Evolutionary conservation across 176 grass and related monocot genomes (phyloP).

Genomic region (Musa schizocarpa): DNA sequence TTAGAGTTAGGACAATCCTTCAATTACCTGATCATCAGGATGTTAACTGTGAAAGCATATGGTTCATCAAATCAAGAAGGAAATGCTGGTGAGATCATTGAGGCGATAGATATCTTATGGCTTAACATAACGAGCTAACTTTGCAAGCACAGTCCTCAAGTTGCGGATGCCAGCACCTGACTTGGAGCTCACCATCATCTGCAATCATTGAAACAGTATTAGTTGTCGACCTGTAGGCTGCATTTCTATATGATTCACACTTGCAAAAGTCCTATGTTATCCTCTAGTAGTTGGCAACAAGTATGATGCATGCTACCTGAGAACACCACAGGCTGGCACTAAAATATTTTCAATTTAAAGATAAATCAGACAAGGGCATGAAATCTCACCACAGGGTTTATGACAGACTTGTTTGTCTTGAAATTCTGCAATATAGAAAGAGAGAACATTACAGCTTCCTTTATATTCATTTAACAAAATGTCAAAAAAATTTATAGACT

Average conservation of each 20-base stretch:
- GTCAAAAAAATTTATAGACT: not conserved
- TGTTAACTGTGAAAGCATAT: not conserved
- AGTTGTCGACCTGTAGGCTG: not conserved
- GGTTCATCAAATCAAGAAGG: not conserved
- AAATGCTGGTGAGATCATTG: not conserved
- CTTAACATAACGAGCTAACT: conserved; percentile 65
- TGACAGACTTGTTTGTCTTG: conserved; percentile 57
- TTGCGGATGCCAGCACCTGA: conserved; percentile 60
- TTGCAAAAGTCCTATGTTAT: too few species aligned
- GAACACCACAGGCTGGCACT: too few species aligned
- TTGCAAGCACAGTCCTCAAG: conserved; percentile 60
- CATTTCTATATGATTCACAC: too few species aligned
- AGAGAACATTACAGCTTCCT: not conserved
- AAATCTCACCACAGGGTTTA: conserved; percentile 76
- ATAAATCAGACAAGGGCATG: not conserved
- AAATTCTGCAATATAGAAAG: conserved; percentile 44
- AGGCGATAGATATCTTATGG: conserved; percentile 28
- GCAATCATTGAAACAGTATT: not conserved
- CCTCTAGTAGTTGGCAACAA: too few species aligned
- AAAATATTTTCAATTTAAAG: not conserved
- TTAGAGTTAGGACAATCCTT: not conserved
- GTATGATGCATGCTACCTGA: too few species aligned
- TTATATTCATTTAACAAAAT: not conserved
- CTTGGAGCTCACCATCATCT: conserved; percentile 96
- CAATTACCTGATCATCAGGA: not conserved